A percentile compares a stretch with the other conserved stretches of the same genome.
Evolutionary conservation across 1,284 basidiomycete species (phyloP).

Genomic region (Moesziomyces sp.): DNA sequence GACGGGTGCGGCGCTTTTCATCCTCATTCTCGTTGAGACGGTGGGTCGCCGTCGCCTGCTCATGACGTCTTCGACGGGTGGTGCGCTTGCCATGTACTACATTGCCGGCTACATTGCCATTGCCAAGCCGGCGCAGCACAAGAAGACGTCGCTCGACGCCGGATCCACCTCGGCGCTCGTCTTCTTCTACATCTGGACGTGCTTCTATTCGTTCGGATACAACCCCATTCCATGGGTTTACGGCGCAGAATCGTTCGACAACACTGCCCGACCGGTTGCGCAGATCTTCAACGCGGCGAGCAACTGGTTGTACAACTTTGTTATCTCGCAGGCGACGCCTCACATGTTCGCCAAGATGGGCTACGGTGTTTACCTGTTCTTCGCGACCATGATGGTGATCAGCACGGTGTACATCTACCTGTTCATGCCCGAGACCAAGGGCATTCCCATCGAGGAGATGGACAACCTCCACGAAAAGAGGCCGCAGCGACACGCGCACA

Average conservation of each 20-base stretch:
- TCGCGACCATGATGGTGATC: slow-evolving; percentile 75
- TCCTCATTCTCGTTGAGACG: slow-evolving; percentile 73
- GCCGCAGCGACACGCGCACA: slow-evolving; percentile 26
- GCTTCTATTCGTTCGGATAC: slow-evolving; percentile 50
- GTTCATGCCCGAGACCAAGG: slow-evolving; percentile 79
- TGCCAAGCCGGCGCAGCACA: slow-evolving; percentile 28
- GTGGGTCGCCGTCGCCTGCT: slow-evolving; percentile 73
- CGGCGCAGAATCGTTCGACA: slow-evolving; percentile 79
- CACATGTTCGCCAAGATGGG: slow-evolving; percentile 60
- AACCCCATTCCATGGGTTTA: slow-evolving; percentile 61
- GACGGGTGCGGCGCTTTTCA: slow-evolving; percentile 77
- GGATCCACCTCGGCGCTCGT: slow-evolving; percentile 39
- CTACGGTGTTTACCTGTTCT: slow-evolving; percentile 76
- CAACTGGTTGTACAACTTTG: slow-evolving; percentile 84
- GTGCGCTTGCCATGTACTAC: slow-evolving; percentile 46
- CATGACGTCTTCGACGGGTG: slow-evolving; percentile 64
- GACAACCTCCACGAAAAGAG: slow-evolving; percentile 36
- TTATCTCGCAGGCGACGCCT: slow-evolving; percentile 60
- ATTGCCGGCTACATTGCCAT: slow-evolving; percentile 55
- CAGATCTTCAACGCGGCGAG: slow-evolving; percentile 82
- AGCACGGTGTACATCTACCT: slow-evolving; percentile 73
- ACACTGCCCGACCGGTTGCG: slow-evolving; percentile 83
- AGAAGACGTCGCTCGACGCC: slow-evolving; percentile 13
- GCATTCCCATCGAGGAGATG: slow-evolving; percentile 79
- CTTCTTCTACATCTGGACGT: slow-evolving; percentile 59